Conservation (phyloP, 176 grass and related monocot genomes). For the Ananas comosus region DNA sequence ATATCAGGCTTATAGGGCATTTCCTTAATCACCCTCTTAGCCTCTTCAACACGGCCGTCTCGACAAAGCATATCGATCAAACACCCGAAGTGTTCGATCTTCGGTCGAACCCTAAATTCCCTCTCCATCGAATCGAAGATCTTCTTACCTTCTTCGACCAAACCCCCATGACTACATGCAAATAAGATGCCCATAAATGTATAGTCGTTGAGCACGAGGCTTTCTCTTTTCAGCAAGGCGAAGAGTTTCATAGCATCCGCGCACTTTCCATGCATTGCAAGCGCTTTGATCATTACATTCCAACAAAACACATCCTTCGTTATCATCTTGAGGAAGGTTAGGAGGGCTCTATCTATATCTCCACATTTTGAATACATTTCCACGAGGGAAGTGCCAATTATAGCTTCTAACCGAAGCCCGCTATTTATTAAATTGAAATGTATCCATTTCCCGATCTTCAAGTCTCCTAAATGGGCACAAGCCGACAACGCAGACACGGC, state of each 20-base stretch:
- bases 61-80: slow-evolving; percentile 42
- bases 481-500: slow-evolving; percentile 27
- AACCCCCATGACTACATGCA: slow-evolving; percentile 19
- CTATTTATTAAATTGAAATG: slow-evolving; percentile 37
- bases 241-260: slow-evolving; percentile 32
- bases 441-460: slow-evolving; percentile 39
- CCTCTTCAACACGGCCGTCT: slow-evolving; percentile 24
- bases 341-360: slow-evolving; percentile 23
- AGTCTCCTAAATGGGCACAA: slow-evolving; percentile 30
- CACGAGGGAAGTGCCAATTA: slow-evolving; percentile 32
- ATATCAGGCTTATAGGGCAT: slow-evolving; percentile 35
- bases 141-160: slow-evolving; percentile 21
- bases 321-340: slow-evolving; percentile 33
- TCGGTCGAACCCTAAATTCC: slow-evolving; percentile 20
- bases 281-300: slow-evolving; percentile 46
- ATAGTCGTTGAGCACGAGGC: slow-evolving; percentile 27
- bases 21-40: slow-evolving; percentile 5
- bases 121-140: slow-evolving; percentile 31
- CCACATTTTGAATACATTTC: slow-evolving; percentile 52
- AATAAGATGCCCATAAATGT: slow-evolving; percentile 36
- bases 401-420: slow-evolving; percentile 18
- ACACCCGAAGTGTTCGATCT: slow-evolving; percentile 28
- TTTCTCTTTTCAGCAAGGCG: slow-evolving; percentile 19
- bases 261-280: slow-evolving; percentile 20
- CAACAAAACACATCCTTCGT: slow-evolving; percentile 43